Percentiles rank a stretch among this genome's conserved stretches.
Evolutionary conservation across 2,329 filamentous ascomycete genomes (phyloP).

Genomic region (Botrytis sinoallii): DNA sequence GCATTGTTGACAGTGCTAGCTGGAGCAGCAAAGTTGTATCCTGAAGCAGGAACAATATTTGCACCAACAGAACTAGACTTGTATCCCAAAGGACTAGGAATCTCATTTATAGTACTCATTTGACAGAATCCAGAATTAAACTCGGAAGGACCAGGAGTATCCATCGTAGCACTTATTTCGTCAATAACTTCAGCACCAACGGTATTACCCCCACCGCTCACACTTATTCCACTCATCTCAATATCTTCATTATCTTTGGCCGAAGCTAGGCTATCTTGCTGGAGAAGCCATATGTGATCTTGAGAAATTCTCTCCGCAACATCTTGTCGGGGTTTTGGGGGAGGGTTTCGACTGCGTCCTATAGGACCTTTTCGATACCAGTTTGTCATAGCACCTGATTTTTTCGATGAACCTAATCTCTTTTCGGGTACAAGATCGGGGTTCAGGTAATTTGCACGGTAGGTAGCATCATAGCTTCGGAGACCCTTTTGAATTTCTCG

Average conservation of each 20-base stretch:
- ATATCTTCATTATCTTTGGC: neutral
- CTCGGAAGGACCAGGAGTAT: neutral
- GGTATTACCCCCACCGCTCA: no score
- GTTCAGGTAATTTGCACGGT: neutral
- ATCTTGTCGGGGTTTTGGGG: neutral
- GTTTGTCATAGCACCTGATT: neutral
- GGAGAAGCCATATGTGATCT: neutral
- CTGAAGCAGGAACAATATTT: neutral
- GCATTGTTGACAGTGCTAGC: neutral
- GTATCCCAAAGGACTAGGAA: neutral
- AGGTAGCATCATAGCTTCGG: neutral
- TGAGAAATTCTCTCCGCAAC: neutral
- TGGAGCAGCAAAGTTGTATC: neutral
- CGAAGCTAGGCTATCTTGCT: neutral
- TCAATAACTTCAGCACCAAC: neutral
- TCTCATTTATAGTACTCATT: neutral
- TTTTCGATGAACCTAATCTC: neutral
- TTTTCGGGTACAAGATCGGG: neutral
- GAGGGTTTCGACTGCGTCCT: neutral
- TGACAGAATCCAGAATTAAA: neutral
- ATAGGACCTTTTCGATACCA: constrained; percentile 10
- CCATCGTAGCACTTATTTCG: no score
- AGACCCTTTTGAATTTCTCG: neutral
- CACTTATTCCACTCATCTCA: neutral
- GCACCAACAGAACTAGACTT: neutral